Evolutionary conservation across 75 land plant species (phyloP).

Genomic region (Pinus taeda): DNA sequence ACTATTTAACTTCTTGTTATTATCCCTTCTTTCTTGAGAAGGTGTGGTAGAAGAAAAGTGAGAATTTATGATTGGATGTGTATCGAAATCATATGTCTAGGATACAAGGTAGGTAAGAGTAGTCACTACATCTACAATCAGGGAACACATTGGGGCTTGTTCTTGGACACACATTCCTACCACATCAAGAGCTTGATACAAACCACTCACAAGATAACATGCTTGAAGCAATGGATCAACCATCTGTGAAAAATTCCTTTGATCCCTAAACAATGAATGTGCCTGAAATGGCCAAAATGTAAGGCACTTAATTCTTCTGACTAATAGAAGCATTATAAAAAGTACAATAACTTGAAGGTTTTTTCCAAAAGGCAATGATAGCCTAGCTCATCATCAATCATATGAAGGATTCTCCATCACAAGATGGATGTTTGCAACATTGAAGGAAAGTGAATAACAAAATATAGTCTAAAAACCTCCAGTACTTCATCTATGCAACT

Average conservation of each 20-base stretch:
- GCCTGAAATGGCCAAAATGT: slow-evolving; percentile 39
- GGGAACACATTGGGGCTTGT: slow-evolving; percentile 66
- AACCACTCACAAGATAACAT: slow-evolving; percentile 58
- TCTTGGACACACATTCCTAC: slow-evolving; percentile 87
- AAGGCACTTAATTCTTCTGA: neutral
- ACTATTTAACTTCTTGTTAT: slow-evolving; percentile 10
- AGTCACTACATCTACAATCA: slow-evolving; percentile 74
- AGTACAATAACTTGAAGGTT: neutral
- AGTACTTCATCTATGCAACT: neutral
- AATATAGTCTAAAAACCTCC: neutral
- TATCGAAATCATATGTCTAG: slow-evolving; percentile 50
- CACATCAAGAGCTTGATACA: slow-evolving; percentile 78
- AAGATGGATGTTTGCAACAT: too few species aligned
- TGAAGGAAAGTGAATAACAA: too few species aligned
- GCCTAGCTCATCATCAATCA: too few species aligned
- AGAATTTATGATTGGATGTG: slow-evolving; percentile 29
- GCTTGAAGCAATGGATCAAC: slow-evolving; percentile 73
- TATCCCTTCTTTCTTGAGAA: slow-evolving; percentile 16
- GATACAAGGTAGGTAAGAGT: slow-evolving; percentile 75
- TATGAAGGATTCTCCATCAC: too few species aligned
- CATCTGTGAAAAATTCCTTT: slow-evolving; percentile 60
- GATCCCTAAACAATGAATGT: slow-evolving; percentile 70
- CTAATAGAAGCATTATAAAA: neutral
- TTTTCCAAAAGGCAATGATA: neutral
- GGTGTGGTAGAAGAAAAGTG: slow-evolving; percentile 42